Conservation (phyloP, 768 basidiomycete species). For the Dacryopinax spathularia region DNA sequence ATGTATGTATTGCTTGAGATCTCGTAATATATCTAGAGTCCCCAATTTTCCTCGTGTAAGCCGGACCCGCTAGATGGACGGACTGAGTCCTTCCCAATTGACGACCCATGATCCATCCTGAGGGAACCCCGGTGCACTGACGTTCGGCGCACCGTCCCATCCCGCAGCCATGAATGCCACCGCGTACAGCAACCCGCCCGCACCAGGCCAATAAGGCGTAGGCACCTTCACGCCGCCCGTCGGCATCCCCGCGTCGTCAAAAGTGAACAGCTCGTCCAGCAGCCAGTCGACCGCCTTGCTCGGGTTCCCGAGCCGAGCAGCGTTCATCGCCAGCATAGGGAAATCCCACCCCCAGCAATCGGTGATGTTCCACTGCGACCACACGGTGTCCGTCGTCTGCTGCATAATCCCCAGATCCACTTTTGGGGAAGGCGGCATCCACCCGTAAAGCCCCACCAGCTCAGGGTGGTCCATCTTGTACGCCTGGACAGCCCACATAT, state of each 20-base stretch:
- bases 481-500: constrained; percentile 38
- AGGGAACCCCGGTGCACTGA: constrained; percentile 31
- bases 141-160: constrained; percentile 32
- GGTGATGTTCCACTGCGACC: constrained; percentile 40
- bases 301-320: constrained; percentile 37
- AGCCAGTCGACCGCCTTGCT: constrained; percentile 42
- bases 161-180: constrained; percentile 46
- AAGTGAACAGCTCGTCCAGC: constrained; percentile 39
- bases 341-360: constrained; percentile 53
- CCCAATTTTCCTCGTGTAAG: background rate
- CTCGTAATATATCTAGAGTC: background rate
- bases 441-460: constrained; percentile 41
- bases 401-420: constrained; percentile 35
- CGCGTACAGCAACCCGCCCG: constrained; percentile 38
- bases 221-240: constrained; percentile 40
- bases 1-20: background rate
- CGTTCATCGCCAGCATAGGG: constrained; percentile 48
- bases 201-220: constrained; percentile 46
- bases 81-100: background rate
- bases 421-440: constrained; percentile 39
- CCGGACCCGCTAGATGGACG: background rate
- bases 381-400: constrained; percentile 39
- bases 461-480: constrained; percentile 47
- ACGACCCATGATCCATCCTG: constrained; percentile 18
- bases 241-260: constrained; percentile 50